A percentile compares a stretch with the other conserved stretches of the same genome.
phyloP scores from a whole-genome alignment of 495 filamentous ascomycete genomes.

The Aspergillus mulundensis region DNA sequence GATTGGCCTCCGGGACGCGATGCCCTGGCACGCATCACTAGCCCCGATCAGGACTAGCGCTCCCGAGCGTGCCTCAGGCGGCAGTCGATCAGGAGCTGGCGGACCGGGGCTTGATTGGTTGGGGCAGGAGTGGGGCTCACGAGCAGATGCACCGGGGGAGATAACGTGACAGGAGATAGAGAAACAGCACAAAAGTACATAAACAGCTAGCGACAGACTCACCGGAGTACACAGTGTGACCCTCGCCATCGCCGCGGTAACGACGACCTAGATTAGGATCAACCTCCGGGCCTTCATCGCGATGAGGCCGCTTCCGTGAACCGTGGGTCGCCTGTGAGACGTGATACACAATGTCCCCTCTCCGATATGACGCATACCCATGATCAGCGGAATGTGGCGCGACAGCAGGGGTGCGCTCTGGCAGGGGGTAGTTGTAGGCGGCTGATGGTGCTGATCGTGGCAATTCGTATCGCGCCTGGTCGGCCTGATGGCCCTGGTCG shows the following conservation, averaged over 20 bases:
- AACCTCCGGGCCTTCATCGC: conserved; percentile 19
- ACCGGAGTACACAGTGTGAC: conserved; percentile 24
- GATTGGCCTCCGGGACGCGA: conserved; percentile 32
- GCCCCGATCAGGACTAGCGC: conserved; percentile 26
- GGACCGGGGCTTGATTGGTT: conserved; percentile 17
- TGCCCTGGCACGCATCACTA: conserved; percentile 18
- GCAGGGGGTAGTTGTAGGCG: conserved; percentile 24
- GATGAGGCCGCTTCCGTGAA: conserved; percentile 19
- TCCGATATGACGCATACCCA: conserved; percentile 21
- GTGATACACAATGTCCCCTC: conserved; percentile 19
- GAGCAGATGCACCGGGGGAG: conserved; percentile 3
- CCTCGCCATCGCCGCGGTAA: conserved; percentile 20
- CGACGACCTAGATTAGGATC: conserved; percentile 15
- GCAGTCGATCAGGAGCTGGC: conserved; percentile 35
- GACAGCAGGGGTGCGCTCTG: conserved; percentile 17
- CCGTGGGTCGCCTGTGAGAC: conserved; percentile 20
- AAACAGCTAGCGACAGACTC: conserved; percentile 8
- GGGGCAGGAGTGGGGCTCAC: conserved; percentile 13
- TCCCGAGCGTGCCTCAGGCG: conserved; percentile 33
- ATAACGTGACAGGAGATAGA: conserved; percentile 15
- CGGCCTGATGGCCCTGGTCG: conserved; percentile 23
- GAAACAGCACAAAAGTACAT: neutral
- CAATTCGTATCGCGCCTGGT: conserved; percentile 26
- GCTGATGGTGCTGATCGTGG: conserved; percentile 18
- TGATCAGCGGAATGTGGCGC: conserved; percentile 14